Base-by-base conservation (phyloP, 2,329 filamentous ascomycete genomes). In the Colletotrichum aenigma region DNA sequence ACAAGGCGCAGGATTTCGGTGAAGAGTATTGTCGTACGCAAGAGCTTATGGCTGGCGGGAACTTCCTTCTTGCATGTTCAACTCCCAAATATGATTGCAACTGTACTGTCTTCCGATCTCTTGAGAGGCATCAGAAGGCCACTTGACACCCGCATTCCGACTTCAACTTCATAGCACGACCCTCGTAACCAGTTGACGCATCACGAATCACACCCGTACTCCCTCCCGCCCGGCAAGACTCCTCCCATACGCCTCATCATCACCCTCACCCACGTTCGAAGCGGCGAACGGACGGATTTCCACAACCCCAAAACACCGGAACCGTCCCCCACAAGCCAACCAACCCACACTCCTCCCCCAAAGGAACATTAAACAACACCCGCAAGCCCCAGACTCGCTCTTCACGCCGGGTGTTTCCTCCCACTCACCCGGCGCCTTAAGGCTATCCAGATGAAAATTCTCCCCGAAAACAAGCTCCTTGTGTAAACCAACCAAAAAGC, bases 381-480 rank as follows among this genome's bases (percentile, higher is more conserved):
- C 58, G 32, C 28, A 61, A 30, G 26, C 58, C n/a, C 58, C 58
- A 32, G 58, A 21, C 30, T 61, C 12, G 30, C 28, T n/a, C 32
- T 8, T n/a, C 58, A 30, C 58, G 58, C 61, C 61, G 67, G 67
- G 18, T 24, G 36, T 26, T 61, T 70, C 36, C 67, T 62, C 67
- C 56, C 67, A 62, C 67, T 70, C 67, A 30, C 56, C 67, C 34
- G 56, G 43, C 6, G 43, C 43, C 43, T 52, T 62, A 61, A 28
- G 67, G 67, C 67, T 62, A 58, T 21, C 16, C 24, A 48, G 28
- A n/a, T 26, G 43, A 66, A 38, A 65, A 65, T 15, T 15, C 16
- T 16, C 38, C 62, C 62, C 62, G n/a, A 64, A 43, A 38, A 21
- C 36, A 34, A 32, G 21, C 32, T 21, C 32, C 6, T 1, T 0